phyloP scores from a whole-genome alignment of 768 basidiomycete genomes.

The Pholiota molesta region DNA sequence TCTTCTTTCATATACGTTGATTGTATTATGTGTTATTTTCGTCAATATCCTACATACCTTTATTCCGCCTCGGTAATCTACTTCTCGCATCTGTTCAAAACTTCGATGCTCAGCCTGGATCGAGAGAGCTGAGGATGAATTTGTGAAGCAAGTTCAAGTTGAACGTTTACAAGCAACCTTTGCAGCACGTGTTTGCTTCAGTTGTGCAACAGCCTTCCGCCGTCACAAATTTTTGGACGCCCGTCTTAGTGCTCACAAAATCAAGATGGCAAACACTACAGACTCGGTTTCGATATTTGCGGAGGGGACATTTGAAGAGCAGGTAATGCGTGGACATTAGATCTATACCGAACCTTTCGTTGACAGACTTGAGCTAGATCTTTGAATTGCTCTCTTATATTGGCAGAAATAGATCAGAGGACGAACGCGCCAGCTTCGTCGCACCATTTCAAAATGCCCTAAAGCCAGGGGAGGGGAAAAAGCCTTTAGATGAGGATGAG shows the following conservation, averaged over 20 bases:
- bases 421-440: conserved; percentile 62
- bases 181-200: conserved; percentile 33
- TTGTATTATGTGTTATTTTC: no score
- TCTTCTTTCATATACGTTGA: background rate
- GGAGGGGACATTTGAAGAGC: conserved; percentile 88
- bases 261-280: conserved; percentile 59
- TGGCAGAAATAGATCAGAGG: conserved; percentile 65
- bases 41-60: no score
- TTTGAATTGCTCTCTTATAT: conserved; percentile 80
- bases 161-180: background rate
- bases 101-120: background rate
- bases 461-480: conserved; percentile 51
- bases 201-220: conserved; percentile 35
- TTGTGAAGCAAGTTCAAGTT: background rate
- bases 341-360: background rate
- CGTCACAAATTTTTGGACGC: conserved; percentile 36
- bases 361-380: conserved; percentile 48
- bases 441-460: conserved; percentile 69
- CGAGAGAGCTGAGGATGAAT: background rate
- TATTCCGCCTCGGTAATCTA: no score
- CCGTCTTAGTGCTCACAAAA: conserved; percentile 22
- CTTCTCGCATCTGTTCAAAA: background rate
- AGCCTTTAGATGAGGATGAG: conserved; percentile 56
- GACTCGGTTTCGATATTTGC: conserved; percentile 86
- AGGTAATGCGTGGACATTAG: conserved; percentile 46